Evolutionary conservation across 139 green algal genomes (phyloP).

Genomic region (Chlorella sp.): DNA sequence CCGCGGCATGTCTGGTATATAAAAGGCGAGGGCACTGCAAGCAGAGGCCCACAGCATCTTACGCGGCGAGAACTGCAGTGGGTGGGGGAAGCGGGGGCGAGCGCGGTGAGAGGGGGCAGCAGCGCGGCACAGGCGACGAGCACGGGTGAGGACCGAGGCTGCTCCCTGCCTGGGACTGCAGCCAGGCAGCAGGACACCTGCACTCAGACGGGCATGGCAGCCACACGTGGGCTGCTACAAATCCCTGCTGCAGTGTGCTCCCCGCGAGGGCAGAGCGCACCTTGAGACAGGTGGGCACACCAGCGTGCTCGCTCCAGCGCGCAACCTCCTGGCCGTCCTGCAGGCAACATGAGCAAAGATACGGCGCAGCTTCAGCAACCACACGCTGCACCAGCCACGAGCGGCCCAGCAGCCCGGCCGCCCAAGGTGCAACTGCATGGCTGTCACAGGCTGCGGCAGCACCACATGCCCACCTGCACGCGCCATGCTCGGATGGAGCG

Average conservation of each 20-base stretch:
- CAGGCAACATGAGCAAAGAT: too few species aligned
- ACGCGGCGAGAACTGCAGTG: constrained; percentile 66
- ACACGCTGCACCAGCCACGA: too few species aligned
- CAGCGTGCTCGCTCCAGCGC: constrained; percentile 68
- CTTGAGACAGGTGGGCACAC: constrained; percentile 69
- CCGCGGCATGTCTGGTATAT: constrained; percentile 67
- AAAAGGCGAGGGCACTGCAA: constrained; percentile 78
- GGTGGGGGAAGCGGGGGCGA: background rate
- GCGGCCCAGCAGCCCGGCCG: too few species aligned
- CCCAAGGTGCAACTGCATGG: too few species aligned
- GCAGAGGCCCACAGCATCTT: constrained; percentile 80
- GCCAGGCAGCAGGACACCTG: background rate
- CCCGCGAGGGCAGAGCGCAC: background rate
- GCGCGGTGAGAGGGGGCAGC: background rate
- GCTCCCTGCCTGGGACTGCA: too few species aligned
- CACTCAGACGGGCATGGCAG: background rate
- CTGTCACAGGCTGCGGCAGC: too few species aligned
- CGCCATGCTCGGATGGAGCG: constrained; percentile 71
- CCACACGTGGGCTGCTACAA: too few species aligned
- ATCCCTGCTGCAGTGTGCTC: too few species aligned
- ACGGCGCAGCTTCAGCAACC: too few species aligned
- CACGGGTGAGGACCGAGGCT: background rate
- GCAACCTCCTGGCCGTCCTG: constrained; percentile 61
- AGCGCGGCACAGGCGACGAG: background rate
- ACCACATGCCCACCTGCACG: constrained; percentile 42